A percentile compares a stretch with the other conserved stretches of the same genome.
Conservation (phyloP, 192 early-diverging fungal species). For the Geosiphon pyriformis region DNA sequence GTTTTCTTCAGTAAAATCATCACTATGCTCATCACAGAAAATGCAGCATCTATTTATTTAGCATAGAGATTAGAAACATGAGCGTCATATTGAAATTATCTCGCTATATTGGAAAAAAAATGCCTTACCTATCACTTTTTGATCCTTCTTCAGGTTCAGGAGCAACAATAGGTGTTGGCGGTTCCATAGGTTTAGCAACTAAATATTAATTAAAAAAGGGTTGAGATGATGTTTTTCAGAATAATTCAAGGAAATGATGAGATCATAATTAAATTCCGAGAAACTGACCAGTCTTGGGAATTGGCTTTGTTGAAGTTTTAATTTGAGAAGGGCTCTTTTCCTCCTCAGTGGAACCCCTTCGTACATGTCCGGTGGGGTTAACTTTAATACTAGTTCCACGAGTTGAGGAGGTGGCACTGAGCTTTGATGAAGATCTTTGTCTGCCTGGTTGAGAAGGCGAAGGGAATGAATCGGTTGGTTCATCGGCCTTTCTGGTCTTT, state of each 20-base stretch:
- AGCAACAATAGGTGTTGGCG: neutral
- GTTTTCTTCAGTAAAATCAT: conserved; percentile 60
- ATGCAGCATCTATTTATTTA: conserved; percentile 51
- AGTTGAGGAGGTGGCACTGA: neutral
- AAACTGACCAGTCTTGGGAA: neutral
- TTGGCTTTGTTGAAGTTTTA: neutral
- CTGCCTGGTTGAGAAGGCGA: neutral
- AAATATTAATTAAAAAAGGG: neutral
- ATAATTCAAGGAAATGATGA: no score
- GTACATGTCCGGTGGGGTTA: neutral
- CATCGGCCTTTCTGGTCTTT: neutral
- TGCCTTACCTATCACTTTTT: conserved; percentile 10
- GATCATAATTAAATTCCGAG: no score
- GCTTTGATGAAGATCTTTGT: conserved; percentile 4
- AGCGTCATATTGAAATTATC: neutral
- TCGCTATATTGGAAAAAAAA: neutral
- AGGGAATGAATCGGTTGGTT: no score
- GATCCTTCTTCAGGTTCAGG: neutral
- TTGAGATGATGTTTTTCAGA: no score
- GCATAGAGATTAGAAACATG: neutral
- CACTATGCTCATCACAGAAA: conserved; percentile 65
- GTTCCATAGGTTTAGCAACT: neutral
- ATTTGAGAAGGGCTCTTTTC: neutral
- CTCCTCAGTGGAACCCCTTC: conserved; percentile 11
- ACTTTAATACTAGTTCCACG: neutral